Conservation (phyloP, 192 early-diverging fungal genomes). For the Coemansia javaensis region DNA sequence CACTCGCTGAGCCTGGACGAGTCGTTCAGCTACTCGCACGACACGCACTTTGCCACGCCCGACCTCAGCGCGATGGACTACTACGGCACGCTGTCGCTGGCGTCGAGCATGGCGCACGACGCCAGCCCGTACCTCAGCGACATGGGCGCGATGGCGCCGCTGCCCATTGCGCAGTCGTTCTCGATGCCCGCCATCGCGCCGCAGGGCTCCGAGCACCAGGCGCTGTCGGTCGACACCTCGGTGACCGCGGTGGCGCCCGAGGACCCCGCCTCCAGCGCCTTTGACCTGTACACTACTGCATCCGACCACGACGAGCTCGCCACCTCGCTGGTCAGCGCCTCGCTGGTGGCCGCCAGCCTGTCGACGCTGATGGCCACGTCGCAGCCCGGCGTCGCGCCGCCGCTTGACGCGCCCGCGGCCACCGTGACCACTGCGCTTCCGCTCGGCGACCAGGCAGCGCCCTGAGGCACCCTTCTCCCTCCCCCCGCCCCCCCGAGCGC, state of each 20-base stretch:
- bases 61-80: slow-evolving; percentile 8
- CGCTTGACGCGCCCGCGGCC: not conserved
- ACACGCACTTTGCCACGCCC: slow-evolving; percentile 1
- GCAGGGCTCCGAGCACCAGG: slow-evolving; percentile 1
- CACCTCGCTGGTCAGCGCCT: slow-evolving; percentile 23
- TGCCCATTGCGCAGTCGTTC: slow-evolving; percentile 27
- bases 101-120: slow-evolving; percentile 5
- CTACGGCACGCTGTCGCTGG: slow-evolving; percentile 20
- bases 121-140: slow-evolving; percentile 24
- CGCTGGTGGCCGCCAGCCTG: slow-evolving; percentile 30
- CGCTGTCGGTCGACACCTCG: slow-evolving; percentile 14
- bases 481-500: too few relatives aligned
- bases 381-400: slow-evolving; percentile 1
- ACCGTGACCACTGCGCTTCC: slow-evolving; percentile 1
- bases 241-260: slow-evolving; percentile 7
- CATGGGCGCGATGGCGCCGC: slow-evolving; percentile 21
- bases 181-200: slow-evolving; percentile 7
- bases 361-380: slow-evolving; percentile 23
- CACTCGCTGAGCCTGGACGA: slow-evolving; percentile 18
- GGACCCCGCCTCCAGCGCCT: slow-evolving; percentile 7
- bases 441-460: not conserved
- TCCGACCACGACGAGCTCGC: slow-evolving; percentile 27
- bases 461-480: too few relatives aligned
- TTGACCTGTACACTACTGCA: slow-evolving; percentile 31
- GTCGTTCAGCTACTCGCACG: slow-evolving; percentile 7